Conservation (phyloP, 257 asterid genomes). For the Salvia miltiorrhiza region DNA sequence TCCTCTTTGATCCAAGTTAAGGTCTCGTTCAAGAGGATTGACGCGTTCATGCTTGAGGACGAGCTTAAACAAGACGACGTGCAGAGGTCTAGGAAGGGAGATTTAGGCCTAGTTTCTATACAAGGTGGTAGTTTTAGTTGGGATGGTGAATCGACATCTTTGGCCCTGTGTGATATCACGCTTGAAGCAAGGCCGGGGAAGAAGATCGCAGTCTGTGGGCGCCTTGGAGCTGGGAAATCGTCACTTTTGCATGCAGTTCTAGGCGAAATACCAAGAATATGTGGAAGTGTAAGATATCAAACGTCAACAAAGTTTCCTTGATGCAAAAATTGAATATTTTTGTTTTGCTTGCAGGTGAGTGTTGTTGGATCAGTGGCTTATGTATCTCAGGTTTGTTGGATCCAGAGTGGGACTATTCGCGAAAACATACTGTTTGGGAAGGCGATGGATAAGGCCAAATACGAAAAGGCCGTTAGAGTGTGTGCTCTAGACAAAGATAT, state of each 20-base stretch:
- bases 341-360: conserved; percentile 37
- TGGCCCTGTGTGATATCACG: conserved; percentile 29
- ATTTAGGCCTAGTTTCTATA: conserved; percentile 28
- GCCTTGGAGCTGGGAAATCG: conserved; percentile 76
- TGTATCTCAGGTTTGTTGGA: conserved; percentile 78
- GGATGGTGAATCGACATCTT: conserved; percentile 37
- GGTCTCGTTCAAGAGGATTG: conserved; percentile 66
- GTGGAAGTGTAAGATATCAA: conserved; percentile 53
- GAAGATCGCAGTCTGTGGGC: conserved; percentile 72
- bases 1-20: conserved; percentile 56
- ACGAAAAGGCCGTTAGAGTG: conserved; percentile 51
- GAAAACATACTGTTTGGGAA: conserved; percentile 75
- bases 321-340: neutral
- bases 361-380: conserved; percentile 64
- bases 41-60: conserved; percentile 57
- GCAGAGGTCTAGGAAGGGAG: neutral
- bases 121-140: conserved; percentile 55
- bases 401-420: conserved; percentile 75
- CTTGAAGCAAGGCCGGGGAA: conserved; percentile 44
- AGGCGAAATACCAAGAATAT: conserved; percentile 58
- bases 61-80: conserved; percentile 42
- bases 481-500: conserved; percentile 72
- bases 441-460: conserved; percentile 51
- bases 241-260: conserved; percentile 66
- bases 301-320: neutral